phyloP scores from a whole-genome alignment of 1,139 yeast genomes.

The Geotrichum restrictum region DNA sequence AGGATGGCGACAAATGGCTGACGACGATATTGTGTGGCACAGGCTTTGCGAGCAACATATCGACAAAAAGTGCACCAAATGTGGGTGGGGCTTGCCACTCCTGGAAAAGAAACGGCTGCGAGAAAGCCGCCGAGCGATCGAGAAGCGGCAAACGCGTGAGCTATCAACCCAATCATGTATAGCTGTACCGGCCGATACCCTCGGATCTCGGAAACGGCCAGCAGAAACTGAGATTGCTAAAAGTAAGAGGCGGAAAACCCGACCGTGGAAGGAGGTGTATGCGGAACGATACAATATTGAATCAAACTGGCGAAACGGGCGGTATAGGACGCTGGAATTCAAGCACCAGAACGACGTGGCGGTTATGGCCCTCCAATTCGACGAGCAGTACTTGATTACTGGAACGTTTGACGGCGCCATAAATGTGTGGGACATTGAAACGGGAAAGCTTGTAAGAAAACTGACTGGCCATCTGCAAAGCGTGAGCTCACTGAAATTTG shows the following conservation, averaged over 20 bases:
- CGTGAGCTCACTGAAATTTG: conserved; percentile 78
- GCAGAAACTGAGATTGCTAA: background rate
- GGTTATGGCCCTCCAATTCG: conserved; percentile 78
- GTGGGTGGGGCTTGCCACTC: conserved; percentile 98
- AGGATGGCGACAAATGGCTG: conserved; percentile 84
- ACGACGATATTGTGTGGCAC: conserved; percentile 96
- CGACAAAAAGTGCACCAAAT: conserved; percentile 92
- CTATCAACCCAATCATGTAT: background rate
- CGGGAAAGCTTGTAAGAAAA: conserved; percentile 73
- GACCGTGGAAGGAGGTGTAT: conserved; percentile 96
- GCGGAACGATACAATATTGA: conserved; percentile 87
- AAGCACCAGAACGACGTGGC: conserved; percentile 79
- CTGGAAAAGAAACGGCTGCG: conserved; percentile 47
- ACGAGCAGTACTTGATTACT: conserved; percentile 71
- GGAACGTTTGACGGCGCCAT: conserved; percentile 89
- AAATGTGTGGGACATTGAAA: conserved; percentile 81
- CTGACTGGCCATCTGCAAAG: conserved; percentile 82
- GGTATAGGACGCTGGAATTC: conserved; percentile 59
- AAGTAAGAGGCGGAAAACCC: conserved; percentile 41
- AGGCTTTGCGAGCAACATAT: conserved; percentile 98
- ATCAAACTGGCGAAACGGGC: conserved; percentile 89
- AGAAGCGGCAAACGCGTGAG: conserved; percentile 24
- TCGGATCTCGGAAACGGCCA: conserved; percentile 4
- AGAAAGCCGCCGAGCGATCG: conserved; percentile 35
- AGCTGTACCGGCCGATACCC: background rate